These are phyloP conservation scores for Fagus crenata DNA, from an alignment of 306 rosid genomes.

Conservation along the genomic window DNA sequence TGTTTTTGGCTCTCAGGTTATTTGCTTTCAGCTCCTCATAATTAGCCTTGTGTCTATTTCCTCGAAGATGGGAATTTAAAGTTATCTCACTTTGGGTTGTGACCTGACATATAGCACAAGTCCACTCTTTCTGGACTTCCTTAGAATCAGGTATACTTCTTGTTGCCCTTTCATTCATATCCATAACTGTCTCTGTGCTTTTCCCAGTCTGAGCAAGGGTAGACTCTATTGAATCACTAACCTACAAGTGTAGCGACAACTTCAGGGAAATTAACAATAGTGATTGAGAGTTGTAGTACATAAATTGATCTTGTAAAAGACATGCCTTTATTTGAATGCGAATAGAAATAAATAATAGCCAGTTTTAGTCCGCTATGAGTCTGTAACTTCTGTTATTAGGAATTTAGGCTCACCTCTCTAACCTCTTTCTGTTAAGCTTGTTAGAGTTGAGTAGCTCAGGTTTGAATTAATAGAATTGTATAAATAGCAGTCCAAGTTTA, in stretches of 20 bases:
- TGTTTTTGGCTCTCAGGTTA: background rate
- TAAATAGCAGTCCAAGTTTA: too few relatives aligned
- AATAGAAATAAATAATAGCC: too few relatives aligned
- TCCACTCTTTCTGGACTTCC: conserved; percentile 13
- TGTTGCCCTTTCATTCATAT: background rate
- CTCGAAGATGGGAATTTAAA: background rate
- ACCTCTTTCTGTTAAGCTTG: too few relatives aligned
- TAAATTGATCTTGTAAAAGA: too few relatives aligned
- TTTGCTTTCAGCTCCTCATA: conserved; percentile 12
- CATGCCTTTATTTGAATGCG: too few relatives aligned
- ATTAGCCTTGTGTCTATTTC: conserved; percentile 18
- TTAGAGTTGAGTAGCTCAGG: too few relatives aligned
- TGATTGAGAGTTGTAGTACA: background rate
- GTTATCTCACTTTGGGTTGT: background rate
- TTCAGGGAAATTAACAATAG: too few relatives aligned
- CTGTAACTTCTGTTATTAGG: too few relatives aligned
- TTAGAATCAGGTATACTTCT: background rate
- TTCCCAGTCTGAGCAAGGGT: background rate
- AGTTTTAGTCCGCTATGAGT: too few relatives aligned
- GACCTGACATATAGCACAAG: conserved; percentile 18
- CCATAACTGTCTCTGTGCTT: background rate
- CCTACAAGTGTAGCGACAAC: conserved; percentile 12
- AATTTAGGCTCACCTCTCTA: too few relatives aligned
- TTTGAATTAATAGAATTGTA: too few relatives aligned
- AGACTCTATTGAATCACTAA: background rate